A percentile compares a stretch with the other conserved stretches of the same genome.
Evolutionary conservation across 352 stramenopile genomes (phyloP).

Genomic region (Phytopythium aichiense): DNA sequence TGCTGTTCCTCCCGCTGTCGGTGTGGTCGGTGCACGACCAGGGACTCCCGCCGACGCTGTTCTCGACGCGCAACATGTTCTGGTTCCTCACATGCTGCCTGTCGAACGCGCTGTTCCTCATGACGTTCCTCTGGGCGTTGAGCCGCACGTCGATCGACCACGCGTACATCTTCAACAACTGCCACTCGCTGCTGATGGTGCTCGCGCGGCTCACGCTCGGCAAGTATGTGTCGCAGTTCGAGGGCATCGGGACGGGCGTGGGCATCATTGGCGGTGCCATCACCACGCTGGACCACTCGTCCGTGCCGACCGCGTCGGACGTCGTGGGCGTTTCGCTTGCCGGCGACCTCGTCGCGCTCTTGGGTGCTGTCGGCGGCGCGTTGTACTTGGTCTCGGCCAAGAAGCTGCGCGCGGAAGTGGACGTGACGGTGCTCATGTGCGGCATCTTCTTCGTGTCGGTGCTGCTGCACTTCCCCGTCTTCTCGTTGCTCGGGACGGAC

Average conservation of each 20-base stretch:
- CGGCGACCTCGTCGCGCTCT: constrained; percentile 71
- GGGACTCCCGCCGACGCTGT: constrained; percentile 33
- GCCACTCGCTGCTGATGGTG: constrained; percentile 80
- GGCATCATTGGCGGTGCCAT: constrained; percentile 74
- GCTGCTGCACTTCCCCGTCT: constrained; percentile 63
- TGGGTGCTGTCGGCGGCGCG: constrained; percentile 66
- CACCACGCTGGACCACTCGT: constrained; percentile 61
- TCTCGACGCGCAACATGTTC: constrained; percentile 59
- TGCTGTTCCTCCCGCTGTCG: constrained; percentile 67
- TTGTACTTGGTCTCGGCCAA: constrained; percentile 77
- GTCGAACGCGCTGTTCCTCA: constrained; percentile 73
- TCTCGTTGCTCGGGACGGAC: constrained; percentile 57
- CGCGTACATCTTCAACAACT: constrained; percentile 88
- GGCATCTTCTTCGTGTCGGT: constrained; percentile 66
- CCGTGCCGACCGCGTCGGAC: constrained; percentile 10
- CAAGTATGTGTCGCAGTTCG: constrained; percentile 65
- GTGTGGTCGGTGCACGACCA: constrained; percentile 45
- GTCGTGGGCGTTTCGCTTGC: constrained; percentile 46
- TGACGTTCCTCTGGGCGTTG: constrained; percentile 78
- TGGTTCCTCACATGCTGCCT: constrained; percentile 63
- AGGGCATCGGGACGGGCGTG: constrained; percentile 69
- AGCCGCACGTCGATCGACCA: constrained; percentile 76
- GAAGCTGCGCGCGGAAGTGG: constrained; percentile 58
- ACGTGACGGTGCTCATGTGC: constrained; percentile 58
- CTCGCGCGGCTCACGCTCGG: constrained; percentile 53